These are phyloP conservation scores for Nissolia schottii DNA, from an alignment of 306 rosid species.

Conservation along the genomic window DNA sequence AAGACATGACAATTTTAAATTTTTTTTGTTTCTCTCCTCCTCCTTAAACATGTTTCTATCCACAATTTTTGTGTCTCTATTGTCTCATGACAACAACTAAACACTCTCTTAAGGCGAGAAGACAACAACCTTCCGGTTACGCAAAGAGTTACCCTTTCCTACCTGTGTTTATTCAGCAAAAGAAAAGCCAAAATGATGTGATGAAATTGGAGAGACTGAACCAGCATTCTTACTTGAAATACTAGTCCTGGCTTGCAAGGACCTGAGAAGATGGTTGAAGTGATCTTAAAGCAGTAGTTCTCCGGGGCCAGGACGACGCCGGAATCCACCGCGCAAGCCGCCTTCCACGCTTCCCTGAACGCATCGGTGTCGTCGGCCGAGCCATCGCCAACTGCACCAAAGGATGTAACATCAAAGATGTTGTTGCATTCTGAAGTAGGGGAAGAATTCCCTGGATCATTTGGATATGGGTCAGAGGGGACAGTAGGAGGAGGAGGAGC, in stretches of 20 bases:
- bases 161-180: too few species aligned
- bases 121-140: too few species aligned
- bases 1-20: too few species aligned
- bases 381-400: conserved; percentile 90
- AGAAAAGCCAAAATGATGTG: background rate
- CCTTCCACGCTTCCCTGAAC: conserved; percentile 83
- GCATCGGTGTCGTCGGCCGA: conserved; percentile 76
- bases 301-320: conserved; percentile 70
- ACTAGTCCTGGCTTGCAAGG: conserved; percentile 93
- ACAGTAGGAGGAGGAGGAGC: conserved; percentile 55
- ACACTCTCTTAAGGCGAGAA: too few species aligned
- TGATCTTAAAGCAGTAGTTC: conserved; percentile 55
- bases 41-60: too few species aligned
- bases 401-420: conserved; percentile 67
- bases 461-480: conserved; percentile 74
- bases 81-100: too few species aligned
- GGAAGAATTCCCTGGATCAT: conserved; percentile 40
- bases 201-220: background rate
- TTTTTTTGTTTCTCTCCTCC: too few species aligned
- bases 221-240: conserved; percentile 60
- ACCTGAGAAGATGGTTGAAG: conserved; percentile 87
- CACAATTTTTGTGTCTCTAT: too few species aligned
- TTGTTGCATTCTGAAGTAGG: conserved; percentile 29
- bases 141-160: too few species aligned
- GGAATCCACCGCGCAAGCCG: conserved; percentile 77